A percentile compares a stretch with the other conserved stretches of the same genome.
These are phyloP conservation scores for Reticulascus tulasneorum DNA, from an alignment of 2,329 filamentous ascomycete genomes.

Conservation along the genomic window DNA sequence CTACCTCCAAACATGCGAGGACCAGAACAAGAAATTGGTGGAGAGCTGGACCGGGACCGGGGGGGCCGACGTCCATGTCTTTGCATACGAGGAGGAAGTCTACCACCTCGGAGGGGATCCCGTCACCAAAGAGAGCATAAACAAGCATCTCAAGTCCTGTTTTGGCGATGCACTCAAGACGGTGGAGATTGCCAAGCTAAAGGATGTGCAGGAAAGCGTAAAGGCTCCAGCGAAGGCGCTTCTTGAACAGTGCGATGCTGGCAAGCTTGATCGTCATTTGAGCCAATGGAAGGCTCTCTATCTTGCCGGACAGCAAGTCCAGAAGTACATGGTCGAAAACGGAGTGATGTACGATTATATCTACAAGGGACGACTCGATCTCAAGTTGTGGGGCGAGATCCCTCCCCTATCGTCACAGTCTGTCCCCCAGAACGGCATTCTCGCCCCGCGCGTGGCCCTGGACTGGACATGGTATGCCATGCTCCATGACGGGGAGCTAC, in stretches of 20 bases:
- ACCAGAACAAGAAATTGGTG: constrained; percentile 15
- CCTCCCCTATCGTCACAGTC: constrained; percentile 11
- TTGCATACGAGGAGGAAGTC: constrained; percentile 15
- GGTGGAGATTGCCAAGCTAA: constrained; percentile 8
- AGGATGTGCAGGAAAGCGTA: constrained; percentile 12
- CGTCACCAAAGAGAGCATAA: constrained; percentile 9
- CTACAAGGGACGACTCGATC: constrained; percentile 13
- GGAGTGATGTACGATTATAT: constrained; percentile 13
- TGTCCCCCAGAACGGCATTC: constrained; percentile 10
- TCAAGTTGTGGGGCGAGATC: constrained; percentile 12
- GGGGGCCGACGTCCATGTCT: constrained; percentile 16
- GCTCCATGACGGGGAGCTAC: constrained; percentile 15
- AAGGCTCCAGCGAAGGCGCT: constrained; percentile 7
- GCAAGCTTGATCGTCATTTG: constrained; percentile 13
- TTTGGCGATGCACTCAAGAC: constrained; percentile 15
- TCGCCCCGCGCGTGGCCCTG: constrained; percentile 15
- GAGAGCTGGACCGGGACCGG: constrained; percentile 15
- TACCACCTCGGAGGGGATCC: constrained; percentile 9
- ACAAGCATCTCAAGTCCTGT: constrained; percentile 11
- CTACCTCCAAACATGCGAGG: constrained; percentile 15
- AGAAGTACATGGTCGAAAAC: constrained; percentile 23
- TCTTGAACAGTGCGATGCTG: constrained; percentile 8
- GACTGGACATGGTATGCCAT: constrained; percentile 18
- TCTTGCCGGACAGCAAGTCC: constrained; percentile 26
- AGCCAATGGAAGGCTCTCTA: constrained; percentile 18